Evolutionary conservation across 2,329 filamentous ascomycete genomes (phyloP), one percentile per base, ranked within the genome.

Genomic region (Aspergillus sp.): DNA sequence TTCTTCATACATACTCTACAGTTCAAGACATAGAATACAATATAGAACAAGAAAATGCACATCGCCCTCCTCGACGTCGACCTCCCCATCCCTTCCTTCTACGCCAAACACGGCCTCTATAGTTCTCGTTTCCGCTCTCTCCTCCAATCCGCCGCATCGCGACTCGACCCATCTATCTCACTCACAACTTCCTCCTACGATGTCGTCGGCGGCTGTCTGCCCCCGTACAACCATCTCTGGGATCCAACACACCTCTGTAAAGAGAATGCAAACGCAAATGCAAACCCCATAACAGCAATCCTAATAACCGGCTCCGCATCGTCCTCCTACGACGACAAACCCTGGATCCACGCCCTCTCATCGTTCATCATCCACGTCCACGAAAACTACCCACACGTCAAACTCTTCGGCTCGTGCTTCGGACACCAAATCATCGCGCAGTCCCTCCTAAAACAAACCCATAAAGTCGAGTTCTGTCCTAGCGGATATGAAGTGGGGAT

Each of bases 51-150:
- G 27, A 39, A 39, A 33, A 53, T 70, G 52, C 55, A 69, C 53
- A 50, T 67, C 48, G 54, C 67, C 45, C 45, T 64, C 19, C 48
- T 68, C 39, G 59, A 72, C 56, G 44, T 61, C 47, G 56, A 72
- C 49, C 44, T 64, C 13, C 65, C 65, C 13, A 60, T 62, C 10
- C 57, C 54, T 8, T 41, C 52, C 27, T 56, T 67, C 43, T 66
- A 65, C 45, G 45, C 46, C 12, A 41, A 54, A 11, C 62, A 59
- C 5, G 65, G 65, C 38, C 51, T 66, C 33, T 67, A 64, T 49
- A 66, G 62, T 39, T 60, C 65, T 4, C 62, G 63, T 32, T 67
- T 68, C 47, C 56, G 59, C 3, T 39, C 39, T 4, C 54, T 67
- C 1, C 59, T 68, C 2, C 53, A 59, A 45, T 41, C 53, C 30